Base-by-base conservation (phyloP, 2,329 filamentous ascomycete species). In the Thyridium curvatum region DNA sequence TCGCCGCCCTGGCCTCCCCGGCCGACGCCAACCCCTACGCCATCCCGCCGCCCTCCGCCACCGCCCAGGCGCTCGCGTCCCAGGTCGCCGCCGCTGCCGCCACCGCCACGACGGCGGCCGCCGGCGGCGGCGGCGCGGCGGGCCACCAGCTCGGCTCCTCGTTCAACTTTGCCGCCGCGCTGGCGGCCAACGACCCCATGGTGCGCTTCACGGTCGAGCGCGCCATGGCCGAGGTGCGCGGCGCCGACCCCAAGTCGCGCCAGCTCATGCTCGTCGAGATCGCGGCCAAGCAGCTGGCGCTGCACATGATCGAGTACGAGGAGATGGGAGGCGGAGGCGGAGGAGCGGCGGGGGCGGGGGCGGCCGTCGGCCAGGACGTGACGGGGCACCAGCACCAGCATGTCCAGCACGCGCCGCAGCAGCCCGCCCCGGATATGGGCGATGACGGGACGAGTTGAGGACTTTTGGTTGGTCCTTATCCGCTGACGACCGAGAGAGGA, bases 201-300 rank as follows among this genome's bases (percentile, higher is more conserved):
- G 61, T 69, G 12, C 61, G 63, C 43, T 60, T 64, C 38, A 59
- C 66, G n/a, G 48, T 70, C 34, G 64, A 68, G 42, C 61, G 65
- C 41, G 67, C 69, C 4, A 63, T 77, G 55, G 55, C 56, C 12
- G 65, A 72, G 37, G 65, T 68, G 16, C 62, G 66, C 18, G 47
- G 50, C 13, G 62, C 68, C 21, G 64, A 70, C 45, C 62, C 58
- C 46, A 60, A 62, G 37, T 61, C 65, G 2, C 63, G 74, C 4
- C 60, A 66, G 37, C 59, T 76, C 42, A 64, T 72, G 37, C 64
- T 71, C 46, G 68, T 79, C 38, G 72, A 79, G 46, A 61, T 68
- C 32, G 65, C 71, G 3, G 72, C 74, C 12, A 67, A 70, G 52
- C 71, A 77, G 55, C 62, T 79, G 26, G 73, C 71, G 7, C 61